These are phyloP conservation scores for Remersonia thermophila DNA, from an alignment of 2,329 filamentous ascomycete genomes.

Conservation along the genomic window DNA sequence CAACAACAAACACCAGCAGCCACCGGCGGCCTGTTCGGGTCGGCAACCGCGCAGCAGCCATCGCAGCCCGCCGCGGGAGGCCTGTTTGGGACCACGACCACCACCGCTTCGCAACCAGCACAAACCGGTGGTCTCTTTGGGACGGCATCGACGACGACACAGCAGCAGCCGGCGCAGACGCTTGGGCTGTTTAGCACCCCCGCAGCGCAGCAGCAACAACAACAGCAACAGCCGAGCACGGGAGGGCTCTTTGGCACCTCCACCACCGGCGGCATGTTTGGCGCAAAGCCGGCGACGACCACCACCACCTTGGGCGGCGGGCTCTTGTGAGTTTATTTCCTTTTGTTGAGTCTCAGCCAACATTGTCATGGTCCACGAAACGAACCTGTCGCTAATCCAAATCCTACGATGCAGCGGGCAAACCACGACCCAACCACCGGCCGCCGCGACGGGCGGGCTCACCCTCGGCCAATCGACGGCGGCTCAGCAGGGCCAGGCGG, in stretches of 20 bases:
- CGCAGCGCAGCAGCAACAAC: slow-evolving; percentile 13
- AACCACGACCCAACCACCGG: slow-evolving; percentile 12
- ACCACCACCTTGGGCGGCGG: slow-evolving; percentile 5
- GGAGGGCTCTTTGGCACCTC: slow-evolving; percentile 13
- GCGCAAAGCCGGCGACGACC: slow-evolving; percentile 6
- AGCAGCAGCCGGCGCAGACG: slow-evolving; percentile 9
- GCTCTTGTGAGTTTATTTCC: slow-evolving; percentile 21
- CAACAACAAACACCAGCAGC: slow-evolving; percentile 6
- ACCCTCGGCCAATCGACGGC: slow-evolving; percentile 38
- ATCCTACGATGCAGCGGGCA: slow-evolving; percentile 11
- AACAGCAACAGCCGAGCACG: slow-evolving; percentile 11
- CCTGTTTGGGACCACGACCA: slow-evolving; percentile 14
- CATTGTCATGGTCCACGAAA: no score
- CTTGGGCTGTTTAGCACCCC: slow-evolving; percentile 10
- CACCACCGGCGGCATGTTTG: slow-evolving; percentile 21
- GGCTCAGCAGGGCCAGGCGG: slow-evolving; percentile 40
- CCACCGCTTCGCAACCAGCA: slow-evolving; percentile 16
- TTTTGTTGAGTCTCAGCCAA: no score
- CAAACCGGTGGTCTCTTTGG: slow-evolving; percentile 22
- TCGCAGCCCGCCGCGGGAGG: slow-evolving; percentile 14
- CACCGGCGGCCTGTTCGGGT: slow-evolving; percentile 16
- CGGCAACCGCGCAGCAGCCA: slow-evolving; percentile 14
- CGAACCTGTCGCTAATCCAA: no score
- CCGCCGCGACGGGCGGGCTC: slow-evolving; percentile 20
- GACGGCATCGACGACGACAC: slow-evolving; percentile 7